Evolutionary conservation across 1,139 yeast species (phyloP), one percentile per base, ranked within the genome.

Genomic region (Zygosaccharomyces sapae): DNA sequence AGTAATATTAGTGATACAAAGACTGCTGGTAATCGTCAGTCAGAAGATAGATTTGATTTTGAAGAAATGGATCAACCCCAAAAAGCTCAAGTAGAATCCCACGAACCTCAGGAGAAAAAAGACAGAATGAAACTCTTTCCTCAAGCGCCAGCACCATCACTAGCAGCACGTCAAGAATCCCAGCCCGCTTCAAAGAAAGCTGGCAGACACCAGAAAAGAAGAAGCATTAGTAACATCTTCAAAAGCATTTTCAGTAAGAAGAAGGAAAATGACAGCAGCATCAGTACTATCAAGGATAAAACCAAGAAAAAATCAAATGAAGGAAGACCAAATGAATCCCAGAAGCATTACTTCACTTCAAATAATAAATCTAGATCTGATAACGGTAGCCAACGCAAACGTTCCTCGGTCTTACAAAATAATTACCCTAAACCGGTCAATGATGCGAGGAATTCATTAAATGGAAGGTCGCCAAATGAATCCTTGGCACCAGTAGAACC

Each of bases 1-100:
- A 63, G 66, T 46, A 46, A 57, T 49, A 48, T 43, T 2, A 61
- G 63, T 44, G 66, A 62, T 44, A 27, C 58, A 20, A 55, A 55
- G 36, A 55, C 52, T 24, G 44, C 29, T 20, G 25, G 5, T 16
- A 38, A 25, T 20, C n/a, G n/a, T 12, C 27, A 35, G 9, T n/a
- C 12, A 29, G 37, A 16, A 5, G 33, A 20, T 20, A 13, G 24
- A 12, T 22, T 19, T n/a, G 20, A 39, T 19, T 27, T 36, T 31
- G 19, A 19, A 16, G 29, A 38, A 38, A 20, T 20, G 10, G 12
- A n/a, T 5, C 19, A 3, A 5, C 7, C 24, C 19, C 33, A 39
- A 10, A 27, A 8, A 35, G 31, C 10, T 9, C 31, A 16, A 8
- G 19, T 12, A 30, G 29, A 24, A 8, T 6, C 25, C 13, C 27